A percentile compares a stretch with the other conserved stretches of the same genome.
Conservation (phyloP, 2,329 filamentous ascomycete genomes). For the Xylariaceae sp. region DNA sequence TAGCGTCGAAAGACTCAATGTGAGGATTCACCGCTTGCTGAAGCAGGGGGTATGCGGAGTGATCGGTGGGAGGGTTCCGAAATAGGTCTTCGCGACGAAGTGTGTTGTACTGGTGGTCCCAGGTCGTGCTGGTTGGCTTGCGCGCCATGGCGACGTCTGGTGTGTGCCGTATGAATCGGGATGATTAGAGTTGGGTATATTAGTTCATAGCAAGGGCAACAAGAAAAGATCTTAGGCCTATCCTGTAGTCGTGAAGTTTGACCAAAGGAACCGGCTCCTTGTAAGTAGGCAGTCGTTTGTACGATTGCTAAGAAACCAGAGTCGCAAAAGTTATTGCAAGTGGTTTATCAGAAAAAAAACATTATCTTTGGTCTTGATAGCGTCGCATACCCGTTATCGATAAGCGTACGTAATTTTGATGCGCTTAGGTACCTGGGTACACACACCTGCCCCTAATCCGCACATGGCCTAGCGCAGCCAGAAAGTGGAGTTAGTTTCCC, state of each 20-base stretch:
- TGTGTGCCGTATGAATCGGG: background rate
- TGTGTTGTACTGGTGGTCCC: constrained; percentile 83
- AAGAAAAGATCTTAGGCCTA: background rate
- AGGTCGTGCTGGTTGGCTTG: constrained; percentile 59
- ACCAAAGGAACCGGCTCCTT: background rate
- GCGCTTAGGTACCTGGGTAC: background rate
- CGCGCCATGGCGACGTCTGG: constrained; percentile 44
- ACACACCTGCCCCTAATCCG: no score
- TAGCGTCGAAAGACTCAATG: constrained; percentile 89
- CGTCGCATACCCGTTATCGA: constrained; percentile 10
- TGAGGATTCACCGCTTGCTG: constrained; percentile 85
- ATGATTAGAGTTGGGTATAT: background rate
- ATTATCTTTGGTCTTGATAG: constrained; percentile 20
- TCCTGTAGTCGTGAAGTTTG: background rate
- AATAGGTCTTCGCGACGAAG: constrained; percentile 84
- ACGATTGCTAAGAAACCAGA: background rate
- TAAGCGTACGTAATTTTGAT: background rate
- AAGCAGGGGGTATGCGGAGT: constrained; percentile 80
- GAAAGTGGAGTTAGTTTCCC: no score
- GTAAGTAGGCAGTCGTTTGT: background rate
- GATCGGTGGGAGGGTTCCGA: constrained; percentile 78
- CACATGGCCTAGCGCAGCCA: no score
- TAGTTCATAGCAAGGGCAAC: background rate
- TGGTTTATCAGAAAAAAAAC: constrained; percentile 22
- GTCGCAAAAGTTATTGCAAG: constrained; percentile 2